phyloP scores from a whole-genome alignment of 257 asterid species.

The Solanum chiquidenum region DNA sequence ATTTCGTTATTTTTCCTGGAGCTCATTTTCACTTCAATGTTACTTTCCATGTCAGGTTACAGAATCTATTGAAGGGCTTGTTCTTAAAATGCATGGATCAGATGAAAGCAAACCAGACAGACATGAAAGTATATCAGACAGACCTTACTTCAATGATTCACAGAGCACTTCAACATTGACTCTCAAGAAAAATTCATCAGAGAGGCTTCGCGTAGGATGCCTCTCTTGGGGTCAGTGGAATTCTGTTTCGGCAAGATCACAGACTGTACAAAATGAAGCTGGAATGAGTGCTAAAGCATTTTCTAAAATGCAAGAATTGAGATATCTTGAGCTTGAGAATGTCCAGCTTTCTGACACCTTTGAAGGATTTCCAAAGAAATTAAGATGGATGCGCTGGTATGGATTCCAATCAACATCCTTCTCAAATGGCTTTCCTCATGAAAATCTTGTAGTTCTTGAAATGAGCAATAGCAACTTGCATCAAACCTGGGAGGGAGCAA shows the following conservation, averaged over 20 bases:
- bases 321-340: background rate
- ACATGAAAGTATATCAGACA: background rate
- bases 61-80: background rate
- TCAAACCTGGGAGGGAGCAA: slow-evolving; percentile 7
- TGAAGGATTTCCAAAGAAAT: slow-evolving; percentile 2
- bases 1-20: background rate
- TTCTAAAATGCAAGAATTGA: background rate
- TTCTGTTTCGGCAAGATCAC: background rate
- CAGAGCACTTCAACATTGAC: background rate
- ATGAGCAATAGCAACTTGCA: slow-evolving; percentile 2
- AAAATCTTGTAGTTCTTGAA: slow-evolving; percentile 9
- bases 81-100: background rate
- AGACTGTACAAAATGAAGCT: background rate
- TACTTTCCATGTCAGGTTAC: slow-evolving; percentile 1
- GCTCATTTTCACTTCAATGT: background rate
- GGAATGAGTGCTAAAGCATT: background rate
- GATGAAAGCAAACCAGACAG: background rate
- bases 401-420: background rate
- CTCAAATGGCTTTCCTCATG: background rate
- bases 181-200: background rate
- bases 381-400: slow-evolving; percentile 7
- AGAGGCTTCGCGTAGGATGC: background rate
- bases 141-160: background rate
- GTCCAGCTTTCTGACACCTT: background rate
- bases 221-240: background rate